Conservation (phyloP, 2,329 filamentous ascomycete genomes). For the Cladophialophora yegresii region DNA sequence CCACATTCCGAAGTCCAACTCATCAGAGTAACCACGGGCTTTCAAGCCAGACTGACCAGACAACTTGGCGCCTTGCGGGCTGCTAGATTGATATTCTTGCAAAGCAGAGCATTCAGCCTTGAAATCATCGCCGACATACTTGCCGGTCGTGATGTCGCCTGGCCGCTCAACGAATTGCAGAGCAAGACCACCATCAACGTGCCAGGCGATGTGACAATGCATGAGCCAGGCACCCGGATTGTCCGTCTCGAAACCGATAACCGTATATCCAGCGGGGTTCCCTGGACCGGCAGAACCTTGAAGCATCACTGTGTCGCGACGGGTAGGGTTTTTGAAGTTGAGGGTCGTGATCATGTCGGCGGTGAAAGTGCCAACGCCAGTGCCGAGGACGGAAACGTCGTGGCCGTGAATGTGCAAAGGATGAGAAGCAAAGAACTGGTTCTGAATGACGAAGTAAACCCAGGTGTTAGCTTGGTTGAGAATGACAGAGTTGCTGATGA, state of each 20-base stretch:
- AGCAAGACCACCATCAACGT: slow-evolving; percentile 67
- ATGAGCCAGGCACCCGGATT: slow-evolving; percentile 66
- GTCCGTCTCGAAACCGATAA: slow-evolving; percentile 56
- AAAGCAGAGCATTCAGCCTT: slow-evolving; percentile 31
- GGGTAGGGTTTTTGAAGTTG: slow-evolving; percentile 63
- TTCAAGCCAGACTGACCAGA: slow-evolving; percentile 27
- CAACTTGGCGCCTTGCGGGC: slow-evolving; percentile 20
- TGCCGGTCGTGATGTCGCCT: slow-evolving; percentile 23
- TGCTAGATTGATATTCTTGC: slow-evolving; percentile 16
- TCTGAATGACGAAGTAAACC: slow-evolving; percentile 37
- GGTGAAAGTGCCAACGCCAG: slow-evolving; percentile 46
- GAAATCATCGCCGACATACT: slow-evolving; percentile 28
- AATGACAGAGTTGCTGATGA: slow-evolving; percentile 30
- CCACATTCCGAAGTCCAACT: slow-evolving; percentile 14
- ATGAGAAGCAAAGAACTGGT: slow-evolving; percentile 46
- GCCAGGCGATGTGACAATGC: slow-evolving; percentile 82
- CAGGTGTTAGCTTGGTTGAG: slow-evolving; percentile 30
- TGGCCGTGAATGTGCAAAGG: slow-evolving; percentile 73
- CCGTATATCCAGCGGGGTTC: slow-evolving; percentile 56
- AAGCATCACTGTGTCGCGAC: slow-evolving; percentile 61
- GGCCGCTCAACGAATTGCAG: slow-evolving; percentile 45
- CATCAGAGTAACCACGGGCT: slow-evolving; percentile 19
- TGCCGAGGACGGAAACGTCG: slow-evolving; percentile 65
- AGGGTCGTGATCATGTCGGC: slow-evolving; percentile 58
- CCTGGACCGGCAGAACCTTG: slow-evolving; percentile 27